A percentile compares a stretch with the other conserved stretches of the same genome.
These are phyloP conservation scores for Stephania cephalantha DNA, from an alignment of 164 flowering plant species.

Conservation along the genomic window DNA sequence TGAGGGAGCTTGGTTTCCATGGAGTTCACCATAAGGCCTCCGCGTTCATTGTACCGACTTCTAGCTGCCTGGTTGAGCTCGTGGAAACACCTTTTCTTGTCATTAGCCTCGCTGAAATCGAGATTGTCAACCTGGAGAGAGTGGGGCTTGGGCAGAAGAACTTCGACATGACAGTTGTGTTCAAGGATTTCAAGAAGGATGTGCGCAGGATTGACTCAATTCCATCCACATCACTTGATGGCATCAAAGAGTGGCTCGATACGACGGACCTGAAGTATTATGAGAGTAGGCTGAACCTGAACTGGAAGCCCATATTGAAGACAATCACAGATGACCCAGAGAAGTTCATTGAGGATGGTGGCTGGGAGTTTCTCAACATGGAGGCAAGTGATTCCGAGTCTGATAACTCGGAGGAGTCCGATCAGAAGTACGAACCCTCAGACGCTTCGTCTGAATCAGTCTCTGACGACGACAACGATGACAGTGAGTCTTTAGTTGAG, in stretches of 20 bases:
- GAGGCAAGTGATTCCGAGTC: conserved; percentile 76
- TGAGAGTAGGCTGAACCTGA: conserved; percentile 73
- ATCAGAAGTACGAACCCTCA: conserved; percentile 68
- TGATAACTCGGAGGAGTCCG: conserved; percentile 63
- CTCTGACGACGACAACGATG: conserved; percentile 56
- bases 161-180: conserved; percentile 77
- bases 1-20: conserved; percentile 83
- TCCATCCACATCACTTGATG: conserved; percentile 75
- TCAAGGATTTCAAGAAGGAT: conserved; percentile 83
- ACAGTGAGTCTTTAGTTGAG: conserved; percentile 74
- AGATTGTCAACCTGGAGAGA: conserved; percentile 80
- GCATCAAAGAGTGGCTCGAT: conserved; percentile 85
- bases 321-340: conserved; percentile 72
- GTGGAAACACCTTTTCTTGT: conserved; percentile 72
- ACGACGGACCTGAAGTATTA: conserved; percentile 80
- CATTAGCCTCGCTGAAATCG: conserved; percentile 64
- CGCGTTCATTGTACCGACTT: conserved; percentile 71
- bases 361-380: conserved; percentile 86
- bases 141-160: conserved; percentile 84
- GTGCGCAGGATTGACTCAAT: conserved; percentile 77
- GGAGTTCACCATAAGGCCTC: conserved; percentile 76
- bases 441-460: conserved; percentile 58
- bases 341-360: conserved; percentile 73
- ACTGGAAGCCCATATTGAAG: conserved; percentile 71
- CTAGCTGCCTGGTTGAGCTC: conserved; percentile 78